Conservation (phyloP, 1,284 basidiomycete genomes). For the Ustilago cynodontis region DNA sequence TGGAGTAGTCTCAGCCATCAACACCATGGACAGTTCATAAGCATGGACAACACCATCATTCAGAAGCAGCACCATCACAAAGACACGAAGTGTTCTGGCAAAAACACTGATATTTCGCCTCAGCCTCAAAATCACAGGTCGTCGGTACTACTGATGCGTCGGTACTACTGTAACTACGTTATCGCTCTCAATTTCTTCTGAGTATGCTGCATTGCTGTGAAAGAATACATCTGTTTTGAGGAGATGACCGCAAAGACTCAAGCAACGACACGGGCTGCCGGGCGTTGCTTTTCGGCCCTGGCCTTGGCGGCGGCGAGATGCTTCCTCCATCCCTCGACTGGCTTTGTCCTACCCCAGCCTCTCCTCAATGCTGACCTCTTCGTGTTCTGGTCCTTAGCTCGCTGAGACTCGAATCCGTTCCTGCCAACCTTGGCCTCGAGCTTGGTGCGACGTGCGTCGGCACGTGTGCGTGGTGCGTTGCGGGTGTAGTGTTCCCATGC, state of each 20-base stretch:
- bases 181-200: not conserved
- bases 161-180: too few relatives aligned
- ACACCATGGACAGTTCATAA: too few relatives aligned
- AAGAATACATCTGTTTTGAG: not conserved
- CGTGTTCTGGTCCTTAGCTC: conserved; percentile 58
- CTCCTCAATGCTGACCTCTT: conserved; percentile 55
- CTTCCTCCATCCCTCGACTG: conserved; percentile 41
- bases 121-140: too few relatives aligned
- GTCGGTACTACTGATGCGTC: too few relatives aligned
- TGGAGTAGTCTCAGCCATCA: too few relatives aligned
- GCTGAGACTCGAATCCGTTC: conserved; percentile 53
- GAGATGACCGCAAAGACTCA: conserved; percentile 3
- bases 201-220: not conserved
- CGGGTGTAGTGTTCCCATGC: conserved; percentile 68
- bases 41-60: too few relatives aligned
- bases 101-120: too few relatives aligned
- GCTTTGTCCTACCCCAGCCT: conserved; percentile 60
- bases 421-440: conserved; percentile 57
- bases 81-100: too few relatives aligned
- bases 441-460: conserved; percentile 59
- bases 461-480: conserved; percentile 64
- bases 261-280: conserved; percentile 19
- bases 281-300: conserved; percentile 3
- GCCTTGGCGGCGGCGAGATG: conserved; percentile 29
- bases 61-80: too few relatives aligned